Base-by-base conservation (phyloP, 495 filamentous ascomycete species). In the Xylaria sp. region DNA sequence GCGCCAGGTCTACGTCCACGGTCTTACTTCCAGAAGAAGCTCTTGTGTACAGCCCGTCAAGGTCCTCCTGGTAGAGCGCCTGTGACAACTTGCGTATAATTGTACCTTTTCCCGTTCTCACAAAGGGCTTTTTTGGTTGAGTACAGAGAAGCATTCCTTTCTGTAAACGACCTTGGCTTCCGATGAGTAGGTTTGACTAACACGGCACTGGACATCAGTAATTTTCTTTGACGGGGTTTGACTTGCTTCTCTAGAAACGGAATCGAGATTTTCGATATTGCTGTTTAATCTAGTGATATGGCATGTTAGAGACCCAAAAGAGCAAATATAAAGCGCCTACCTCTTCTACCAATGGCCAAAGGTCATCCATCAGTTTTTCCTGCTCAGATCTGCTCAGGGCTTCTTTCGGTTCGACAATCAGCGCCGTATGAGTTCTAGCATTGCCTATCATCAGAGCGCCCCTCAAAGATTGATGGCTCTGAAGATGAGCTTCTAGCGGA, bases 381-480 rank as follows among this genome's bases (percentile, higher is more conserved):
- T 44, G 15, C 9, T 15, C 29, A 48, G 7, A 21, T 2, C 24
- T 48, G 15, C 8, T 64, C 41, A 31, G 29, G 1, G 62, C 8
- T 61, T 68, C 19, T 64, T 65, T 26, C 21, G 72, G 76, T 67
- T 90, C 87, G 7, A 90, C 41, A 5, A 90, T 59, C 29, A 88
- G 64, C 5, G 76, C 80, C 1, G 85, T 72, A 24, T 85, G 81
- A 70, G 84, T 84, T 35, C 79, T 73, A 14, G 78, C 76, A 14
- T 80, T 70, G 2, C 87, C 87, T 11, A 85, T 77, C 11, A 90
- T 70, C 2, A 86, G 68, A 0, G 80, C 84, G 3, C 81, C 76
- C 6, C 68, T 65, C 5, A 90, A 77, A 1, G 48, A 65, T 0
- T 82, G 78, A 65, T 85, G 80, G 0, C 75, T 69, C 14, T 72